Conservation (phyloP, 1,139 yeast species). For the Protomyces inouyei region DNA sequence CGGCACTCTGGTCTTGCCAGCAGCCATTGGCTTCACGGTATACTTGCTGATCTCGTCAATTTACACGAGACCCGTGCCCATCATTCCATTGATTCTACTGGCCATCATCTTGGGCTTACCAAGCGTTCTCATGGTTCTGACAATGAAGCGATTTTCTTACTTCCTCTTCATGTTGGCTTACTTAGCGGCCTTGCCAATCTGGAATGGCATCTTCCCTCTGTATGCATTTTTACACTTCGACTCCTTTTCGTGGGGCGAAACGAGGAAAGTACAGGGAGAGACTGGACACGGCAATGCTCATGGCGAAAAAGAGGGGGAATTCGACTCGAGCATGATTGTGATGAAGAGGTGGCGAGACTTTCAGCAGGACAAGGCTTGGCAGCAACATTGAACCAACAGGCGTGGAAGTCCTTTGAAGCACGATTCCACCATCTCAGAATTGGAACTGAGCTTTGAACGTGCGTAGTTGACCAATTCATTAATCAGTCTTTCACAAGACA, state of each 20-base stretch:
- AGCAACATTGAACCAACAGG: background rate
- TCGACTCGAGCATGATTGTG: constrained; percentile 78
- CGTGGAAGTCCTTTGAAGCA: background rate
- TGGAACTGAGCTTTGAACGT: too few relatives aligned
- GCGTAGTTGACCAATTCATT: background rate
- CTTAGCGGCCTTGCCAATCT: constrained; percentile 76
- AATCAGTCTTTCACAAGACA: background rate
- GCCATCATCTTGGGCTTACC: constrained; percentile 86
- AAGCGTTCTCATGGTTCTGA: constrained; percentile 77
- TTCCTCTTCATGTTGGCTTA: constrained; percentile 78
- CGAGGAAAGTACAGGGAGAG: constrained; percentile 77
- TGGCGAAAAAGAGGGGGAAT: constrained; percentile 68
- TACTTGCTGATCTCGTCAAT: constrained; percentile 76
- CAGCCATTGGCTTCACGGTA: constrained; percentile 80
- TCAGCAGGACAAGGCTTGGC: constrained; percentile 53
- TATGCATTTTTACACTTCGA: constrained; percentile 77
- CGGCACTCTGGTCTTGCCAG: constrained; percentile 88
- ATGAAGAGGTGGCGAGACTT: constrained; percentile 95
- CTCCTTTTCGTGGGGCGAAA: constrained; percentile 98
- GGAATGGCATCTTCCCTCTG: constrained; percentile 86
- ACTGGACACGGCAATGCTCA: constrained; percentile 52
- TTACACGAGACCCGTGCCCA: constrained; percentile 75
- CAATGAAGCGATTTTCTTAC: constrained; percentile 74
- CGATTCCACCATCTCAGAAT: too few relatives aligned
- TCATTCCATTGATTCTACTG: constrained; percentile 70